These are phyloP conservation scores for Dictyostelium capitatum DNA, from an alignment of 78 protist species.

Conservation along the genomic window DNA sequence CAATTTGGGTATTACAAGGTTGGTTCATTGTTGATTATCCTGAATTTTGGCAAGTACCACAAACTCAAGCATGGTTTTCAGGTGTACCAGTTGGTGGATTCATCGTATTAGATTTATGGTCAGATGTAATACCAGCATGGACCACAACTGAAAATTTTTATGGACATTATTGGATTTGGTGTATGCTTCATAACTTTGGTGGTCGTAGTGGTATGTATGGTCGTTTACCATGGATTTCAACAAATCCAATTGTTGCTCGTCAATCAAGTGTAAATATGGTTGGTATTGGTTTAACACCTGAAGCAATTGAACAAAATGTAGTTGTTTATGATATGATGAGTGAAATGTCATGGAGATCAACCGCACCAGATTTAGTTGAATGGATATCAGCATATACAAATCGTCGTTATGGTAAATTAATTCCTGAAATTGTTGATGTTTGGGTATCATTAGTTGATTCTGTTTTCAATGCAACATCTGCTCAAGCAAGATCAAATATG, in stretches of 20 bases:
- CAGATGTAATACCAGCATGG: slow-evolving; percentile 87
- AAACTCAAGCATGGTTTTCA: slow-evolving; percentile 83
- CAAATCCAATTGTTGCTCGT: slow-evolving; percentile 40
- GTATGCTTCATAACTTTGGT: slow-evolving; percentile 92
- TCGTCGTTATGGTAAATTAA: slow-evolving; percentile 81
- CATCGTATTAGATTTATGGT: slow-evolving; percentile 87
- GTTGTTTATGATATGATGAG: slow-evolving; percentile 85
- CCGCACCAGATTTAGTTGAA: slow-evolving; percentile 27
- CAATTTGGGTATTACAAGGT: slow-evolving; percentile 93
- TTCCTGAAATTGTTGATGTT: not conserved
- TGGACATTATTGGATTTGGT: slow-evolving; percentile 88
- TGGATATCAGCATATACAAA: slow-evolving; percentile 74
- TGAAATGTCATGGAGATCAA: slow-evolving; percentile 87
- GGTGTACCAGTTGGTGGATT: slow-evolving; percentile 85
- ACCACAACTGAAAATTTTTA: slow-evolving; percentile 74
- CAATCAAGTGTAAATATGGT: slow-evolving; percentile 46
- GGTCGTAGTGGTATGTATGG: slow-evolving; percentile 90
- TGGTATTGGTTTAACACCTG: slow-evolving; percentile 91
- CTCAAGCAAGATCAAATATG: not conserved
- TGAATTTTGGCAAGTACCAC: slow-evolving; percentile 79
- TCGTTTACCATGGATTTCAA: slow-evolving; percentile 63
- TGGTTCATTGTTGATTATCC: slow-evolving; percentile 86
- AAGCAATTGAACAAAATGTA: slow-evolving; percentile 88
- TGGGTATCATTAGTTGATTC: slow-evolving; percentile 16
- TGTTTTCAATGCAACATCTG: slow-evolving; percentile 20